Percentiles rank a stretch among this genome's conserved stretches.
These are phyloP conservation scores for Ulvella scutata DNA, from an alignment of 139 green algal species.

Conservation along the genomic window DNA sequence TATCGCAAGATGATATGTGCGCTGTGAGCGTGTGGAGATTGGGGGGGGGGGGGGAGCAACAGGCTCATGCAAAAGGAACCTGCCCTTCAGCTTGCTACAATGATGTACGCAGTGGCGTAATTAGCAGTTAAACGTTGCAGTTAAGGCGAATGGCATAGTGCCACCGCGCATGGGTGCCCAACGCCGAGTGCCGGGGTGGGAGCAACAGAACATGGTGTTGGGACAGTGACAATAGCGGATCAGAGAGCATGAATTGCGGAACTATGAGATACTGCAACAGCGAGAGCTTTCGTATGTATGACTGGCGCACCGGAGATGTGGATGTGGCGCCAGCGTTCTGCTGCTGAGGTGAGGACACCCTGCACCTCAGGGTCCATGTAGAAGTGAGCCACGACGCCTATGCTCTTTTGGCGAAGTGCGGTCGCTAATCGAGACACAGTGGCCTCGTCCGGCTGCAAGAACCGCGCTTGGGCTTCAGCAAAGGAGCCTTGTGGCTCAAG, in stretches of 20 bases:
- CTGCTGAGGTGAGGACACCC: slow-evolving; percentile 70
- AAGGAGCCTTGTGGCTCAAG: slow-evolving; percentile 60
- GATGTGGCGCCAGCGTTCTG: slow-evolving; percentile 82
- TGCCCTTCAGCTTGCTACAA: too few relatives aligned
- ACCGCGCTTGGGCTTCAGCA: slow-evolving; percentile 69
- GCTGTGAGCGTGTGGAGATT: too few relatives aligned
- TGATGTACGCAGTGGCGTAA: too few relatives aligned
- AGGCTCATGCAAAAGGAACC: too few relatives aligned
- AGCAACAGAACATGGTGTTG: too few relatives aligned
- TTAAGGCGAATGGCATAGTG: too few relatives aligned
- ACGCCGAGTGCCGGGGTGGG: too few relatives aligned
- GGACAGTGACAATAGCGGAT: too few relatives aligned
- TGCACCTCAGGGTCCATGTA: slow-evolving; percentile 99
- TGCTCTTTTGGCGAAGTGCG: slow-evolving; percentile 56
- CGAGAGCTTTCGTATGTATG: slow-evolving; percentile 66
- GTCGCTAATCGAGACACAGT: slow-evolving; percentile 31
- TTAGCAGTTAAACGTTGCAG: too few relatives aligned
- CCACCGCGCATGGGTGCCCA: too few relatives aligned
- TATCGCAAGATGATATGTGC: too few relatives aligned
- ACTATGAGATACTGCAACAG: slow-evolving; percentile 71
- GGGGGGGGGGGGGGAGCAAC: too few relatives aligned
- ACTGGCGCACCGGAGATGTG: slow-evolving; percentile 88
- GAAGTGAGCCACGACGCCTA: slow-evolving; percentile 98
- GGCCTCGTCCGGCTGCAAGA: slow-evolving; percentile 34
- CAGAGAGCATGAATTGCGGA: slow-evolving; percentile 74